Percentiles rank a stretch among this genome's conserved stretches.
phyloP scores from a whole-genome alignment of 495 filamentous ascomycete genomes.

The Lasiosphaeria ovina region DNA sequence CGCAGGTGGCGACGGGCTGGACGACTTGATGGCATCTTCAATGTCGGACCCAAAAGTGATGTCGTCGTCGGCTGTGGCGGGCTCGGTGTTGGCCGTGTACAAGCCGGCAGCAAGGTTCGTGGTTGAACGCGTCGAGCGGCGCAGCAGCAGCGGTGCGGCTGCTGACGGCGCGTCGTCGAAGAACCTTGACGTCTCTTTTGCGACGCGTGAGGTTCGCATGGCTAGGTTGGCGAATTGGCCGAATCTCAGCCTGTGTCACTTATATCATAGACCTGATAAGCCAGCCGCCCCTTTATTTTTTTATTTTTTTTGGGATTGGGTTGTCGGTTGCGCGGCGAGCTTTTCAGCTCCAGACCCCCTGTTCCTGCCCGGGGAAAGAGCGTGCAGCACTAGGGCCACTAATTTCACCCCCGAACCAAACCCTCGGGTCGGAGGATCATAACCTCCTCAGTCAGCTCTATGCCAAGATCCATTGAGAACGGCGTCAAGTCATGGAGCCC shows the following conservation, averaged over 20 bases:
- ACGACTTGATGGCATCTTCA: constrained; percentile 57
- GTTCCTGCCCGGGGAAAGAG: background rate
- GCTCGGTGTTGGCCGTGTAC: constrained; percentile 29
- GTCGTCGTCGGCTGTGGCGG: constrained; percentile 30
- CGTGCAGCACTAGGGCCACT: background rate
- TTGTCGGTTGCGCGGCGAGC: background rate
- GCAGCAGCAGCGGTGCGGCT: constrained; percentile 27
- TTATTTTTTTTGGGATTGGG: background rate
- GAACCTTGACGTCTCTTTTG: constrained; percentile 55
- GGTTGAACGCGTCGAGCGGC: constrained; percentile 45
- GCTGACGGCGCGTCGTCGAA: constrained; percentile 23
- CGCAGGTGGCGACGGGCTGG: background rate
- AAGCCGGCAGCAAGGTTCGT: constrained; percentile 43
- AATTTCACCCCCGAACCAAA: background rate
- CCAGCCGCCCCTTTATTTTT: background rate
- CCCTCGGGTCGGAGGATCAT: background rate
- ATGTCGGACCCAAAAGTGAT: constrained; percentile 50
- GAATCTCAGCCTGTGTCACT: background rate
- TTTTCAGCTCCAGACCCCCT: background rate
- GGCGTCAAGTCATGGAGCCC: too few species aligned
- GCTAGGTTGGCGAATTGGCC: background rate
- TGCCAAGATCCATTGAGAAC: too few species aligned
- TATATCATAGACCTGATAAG: background rate
- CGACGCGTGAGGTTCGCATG: constrained; percentile 64
- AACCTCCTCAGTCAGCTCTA: too few species aligned